These are phyloP conservation scores for Endothia cerciana DNA, from an alignment of 2,329 filamentous ascomycete genomes.

Conservation along the genomic window DNA sequence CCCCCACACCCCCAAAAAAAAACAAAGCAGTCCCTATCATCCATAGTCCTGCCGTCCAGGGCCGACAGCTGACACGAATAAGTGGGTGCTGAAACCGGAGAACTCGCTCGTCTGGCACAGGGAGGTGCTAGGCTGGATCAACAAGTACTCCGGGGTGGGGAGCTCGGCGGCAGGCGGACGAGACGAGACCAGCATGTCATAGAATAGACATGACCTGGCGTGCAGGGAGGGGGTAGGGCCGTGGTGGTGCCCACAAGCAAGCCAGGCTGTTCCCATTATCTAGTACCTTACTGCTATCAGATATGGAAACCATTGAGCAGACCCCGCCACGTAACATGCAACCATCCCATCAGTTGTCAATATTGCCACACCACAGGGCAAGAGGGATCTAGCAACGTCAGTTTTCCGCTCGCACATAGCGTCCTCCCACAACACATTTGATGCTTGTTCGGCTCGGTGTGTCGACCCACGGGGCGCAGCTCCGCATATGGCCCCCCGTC, in stretches of 20 bases:
- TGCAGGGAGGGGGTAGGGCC: background rate
- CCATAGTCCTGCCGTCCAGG: background rate
- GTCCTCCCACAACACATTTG: too few species aligned
- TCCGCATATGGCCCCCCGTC: background rate
- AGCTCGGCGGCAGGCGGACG: background rate
- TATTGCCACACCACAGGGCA: background rate
- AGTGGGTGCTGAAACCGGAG: conserved; percentile 68
- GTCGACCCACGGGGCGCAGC: too few species aligned
- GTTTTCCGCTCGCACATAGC: background rate
- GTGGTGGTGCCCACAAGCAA: background rate
- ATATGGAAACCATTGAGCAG: too few species aligned
- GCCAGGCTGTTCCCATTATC: too few species aligned
- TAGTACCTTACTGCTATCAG: too few species aligned
- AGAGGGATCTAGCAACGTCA: background rate
- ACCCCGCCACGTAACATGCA: too few species aligned
- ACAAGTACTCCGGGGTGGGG: conserved; percentile 48
- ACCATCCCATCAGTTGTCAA: too few species aligned
- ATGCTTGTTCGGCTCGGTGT: too few species aligned
- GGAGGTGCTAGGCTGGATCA: conserved; percentile 70
- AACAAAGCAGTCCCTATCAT: background rate
- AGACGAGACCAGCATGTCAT: background rate
- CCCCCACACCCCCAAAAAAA: too few species aligned
- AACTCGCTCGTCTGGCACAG: conserved; percentile 72
- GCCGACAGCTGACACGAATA: background rate
- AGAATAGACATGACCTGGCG: background rate